Conservation (phyloP, 768 basidiomycete genomes). For the Boletellus ananiceps region DNA sequence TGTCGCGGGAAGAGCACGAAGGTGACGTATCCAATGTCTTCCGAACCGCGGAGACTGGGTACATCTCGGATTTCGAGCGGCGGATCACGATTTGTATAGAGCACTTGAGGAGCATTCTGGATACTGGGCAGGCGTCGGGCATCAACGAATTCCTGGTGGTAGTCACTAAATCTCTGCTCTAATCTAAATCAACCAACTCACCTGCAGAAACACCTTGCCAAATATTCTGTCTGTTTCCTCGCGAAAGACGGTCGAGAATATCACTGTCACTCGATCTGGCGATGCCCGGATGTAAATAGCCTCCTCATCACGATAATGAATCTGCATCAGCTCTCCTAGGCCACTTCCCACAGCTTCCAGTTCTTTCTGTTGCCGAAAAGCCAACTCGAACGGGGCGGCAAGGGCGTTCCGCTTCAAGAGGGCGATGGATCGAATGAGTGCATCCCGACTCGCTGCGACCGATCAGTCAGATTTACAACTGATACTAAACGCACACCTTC, state of each 20-base stretch:
- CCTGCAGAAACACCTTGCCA: constrained; percentile 98
- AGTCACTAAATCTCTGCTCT: constrained; percentile 4
- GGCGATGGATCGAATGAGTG: constrained; percentile 76
- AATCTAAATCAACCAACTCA: constrained; percentile 28
- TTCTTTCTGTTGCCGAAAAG: constrained; percentile 77
- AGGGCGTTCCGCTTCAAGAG: constrained; percentile 90
- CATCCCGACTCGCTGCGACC: constrained; percentile 66
- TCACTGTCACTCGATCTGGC: constrained; percentile 93
- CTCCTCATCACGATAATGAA: constrained; percentile 96
- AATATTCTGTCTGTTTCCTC: constrained; percentile 97
- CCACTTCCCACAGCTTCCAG: constrained; percentile 68
- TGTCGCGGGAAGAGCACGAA: constrained; percentile 98
- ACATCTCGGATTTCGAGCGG: constrained; percentile 94
- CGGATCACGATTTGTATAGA: constrained; percentile 91
- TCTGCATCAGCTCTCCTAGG: constrained; percentile 82
- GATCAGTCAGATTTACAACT: constrained; percentile 5
- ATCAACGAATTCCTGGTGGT: constrained; percentile 90
- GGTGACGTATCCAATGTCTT: constrained; percentile 94
- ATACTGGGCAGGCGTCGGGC: constrained; percentile 90
- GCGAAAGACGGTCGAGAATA: constrained; percentile 94
- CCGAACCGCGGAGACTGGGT: constrained; percentile 71
- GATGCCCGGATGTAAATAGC: constrained; percentile 94
- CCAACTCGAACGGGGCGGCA: constrained; percentile 90
- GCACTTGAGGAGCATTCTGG: constrained; percentile 95
- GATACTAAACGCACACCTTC: constrained; percentile 49